Evolutionary conservation across 306 rosid genomes (phyloP), one percentile per base, ranked within the genome.

Genomic region (Acacia confusa): DNA sequence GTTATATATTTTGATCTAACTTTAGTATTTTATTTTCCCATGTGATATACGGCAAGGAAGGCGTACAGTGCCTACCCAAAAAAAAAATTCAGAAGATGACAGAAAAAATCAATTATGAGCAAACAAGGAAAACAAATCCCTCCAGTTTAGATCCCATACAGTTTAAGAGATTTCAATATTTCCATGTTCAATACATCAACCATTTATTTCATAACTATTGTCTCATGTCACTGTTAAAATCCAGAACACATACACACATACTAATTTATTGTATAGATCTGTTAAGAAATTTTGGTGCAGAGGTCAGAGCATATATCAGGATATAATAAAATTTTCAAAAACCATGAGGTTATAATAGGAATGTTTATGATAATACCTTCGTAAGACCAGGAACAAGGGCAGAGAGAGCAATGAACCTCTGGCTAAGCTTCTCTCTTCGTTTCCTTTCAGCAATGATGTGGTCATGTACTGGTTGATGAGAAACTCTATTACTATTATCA

Each of bases 381-480:
- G 91, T 93, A 5, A 95, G 92, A 81, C 89, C 95, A 36, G 99
- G 98, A 92, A 93, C 87, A 57, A 93, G 85, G 34, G 99, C 99
- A 73, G 99, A 92, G 20, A 95, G 82, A 83, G 98, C 94, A 34
- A 93, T 89, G 84, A 95, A 95, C 79, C 91, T 75, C 70, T 93
- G 97, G 84, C 91, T 95, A 77, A 95, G 99, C 84, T 95, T 95
- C 90, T 95, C 98, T 25, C 99, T 68, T 19, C 98, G 85, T 78
- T 88, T 93, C 87, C 99, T 83, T 79, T 95, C 99, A 10, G 99
- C 98, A 2, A 93, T 79, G 71, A 93, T 86, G 77, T 95, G 99
- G 69, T 93, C 98, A 50, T 89, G 97, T 48, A 22, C 64, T 57
- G 93, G 81, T 60, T 84, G 92, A 36, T 84, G 90, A 41, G 97